Base-by-base conservation (phyloP, 495 filamentous ascomycete genomes). In the Haplographium delicatum region DNA sequence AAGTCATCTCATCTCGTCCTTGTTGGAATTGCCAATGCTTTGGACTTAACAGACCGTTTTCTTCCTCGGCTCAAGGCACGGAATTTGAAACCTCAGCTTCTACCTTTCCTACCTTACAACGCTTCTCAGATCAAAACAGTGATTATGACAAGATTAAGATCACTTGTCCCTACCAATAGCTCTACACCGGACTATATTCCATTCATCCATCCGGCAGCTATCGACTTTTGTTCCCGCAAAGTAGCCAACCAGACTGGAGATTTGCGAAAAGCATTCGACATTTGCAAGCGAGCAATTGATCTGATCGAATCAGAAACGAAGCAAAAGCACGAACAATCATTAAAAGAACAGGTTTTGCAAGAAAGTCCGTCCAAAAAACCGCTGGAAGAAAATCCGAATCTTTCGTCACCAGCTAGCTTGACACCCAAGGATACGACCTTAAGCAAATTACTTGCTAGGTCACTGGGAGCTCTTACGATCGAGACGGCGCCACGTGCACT, bases 1-100 rank as follows among this genome's bases (percentile, higher is more conserved):
- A 76, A 73, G 45, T 78, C 78, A 4, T 96, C 91, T 2, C 81
- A 79, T 8, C 80, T 99, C 2, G 69, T 91, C 19, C 68, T 97
- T 20, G 77, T 99, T 31, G 93, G 93, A 31, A 96, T 99, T 60
- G 94, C 93, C 42, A 99, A 99, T 59, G 94, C 93, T 1, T 75
- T 99, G 46, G 93, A 99, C 61, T 69, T 99, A 33, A 96, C 94
- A 0, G 91, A 96, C 61, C 87, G 94, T 16, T 95, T 96, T 53
- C 80, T 99, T 15, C 93, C 94, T 27, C 85, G 93, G 9, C 75
- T 99, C 19, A 97, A 96, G 69, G 84, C 89, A 2, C 86, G 89
- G 42, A 91, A 91, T 53, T 69, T 97, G 45, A 93, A 89, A 66
- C 93, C 93, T 11, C 82, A 84, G 34, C 75, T 96, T 1, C 81